Evolutionary conservation across 495 filamentous ascomycete species (phyloP).

Genomic region (Talaromyces borbonicus): DNA sequence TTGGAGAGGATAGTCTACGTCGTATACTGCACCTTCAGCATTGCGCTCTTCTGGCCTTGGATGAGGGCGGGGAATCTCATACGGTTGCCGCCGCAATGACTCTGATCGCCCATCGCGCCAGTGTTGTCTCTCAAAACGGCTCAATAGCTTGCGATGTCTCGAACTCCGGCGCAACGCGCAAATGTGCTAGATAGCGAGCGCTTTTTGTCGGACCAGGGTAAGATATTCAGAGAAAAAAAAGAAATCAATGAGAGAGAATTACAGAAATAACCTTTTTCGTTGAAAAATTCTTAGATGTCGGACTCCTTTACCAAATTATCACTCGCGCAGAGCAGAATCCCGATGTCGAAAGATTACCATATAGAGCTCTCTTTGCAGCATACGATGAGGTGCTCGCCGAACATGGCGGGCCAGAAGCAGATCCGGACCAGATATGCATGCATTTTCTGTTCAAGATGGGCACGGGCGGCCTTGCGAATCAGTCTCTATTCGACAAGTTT

Average conservation of each 20-base stretch:
- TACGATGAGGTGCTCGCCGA: conserved; percentile 63
- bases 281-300: too few species aligned
- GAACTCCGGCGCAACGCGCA: conserved; percentile 39
- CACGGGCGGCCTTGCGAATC: conserved; percentile 35
- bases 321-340: conserved; percentile 56
- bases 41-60: too few species aligned
- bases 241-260: too few species aligned
- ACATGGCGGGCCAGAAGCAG: conserved; percentile 51
- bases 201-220: conserved; percentile 57
- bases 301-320: conserved; percentile 68
- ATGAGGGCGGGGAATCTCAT: too few species aligned
- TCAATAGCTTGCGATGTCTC: conserved; percentile 48
- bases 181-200: conserved; percentile 39
- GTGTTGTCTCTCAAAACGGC: conserved; percentile 44
- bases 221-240: too few species aligned
- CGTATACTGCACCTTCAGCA: too few species aligned
- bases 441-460: conserved; percentile 77
- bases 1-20: too few species aligned
- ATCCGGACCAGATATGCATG: conserved; percentile 64
- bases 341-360: conserved; percentile 54
- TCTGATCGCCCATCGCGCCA: conserved; percentile 33
- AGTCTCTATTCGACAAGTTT: conserved; percentile 55
- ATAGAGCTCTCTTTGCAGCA: conserved; percentile 68
- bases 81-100: conserved; percentile 32
- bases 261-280: too few species aligned